Conservation (phyloP, 2,329 filamentous ascomycete species). For the Paraconiothyrium sp. region DNA sequence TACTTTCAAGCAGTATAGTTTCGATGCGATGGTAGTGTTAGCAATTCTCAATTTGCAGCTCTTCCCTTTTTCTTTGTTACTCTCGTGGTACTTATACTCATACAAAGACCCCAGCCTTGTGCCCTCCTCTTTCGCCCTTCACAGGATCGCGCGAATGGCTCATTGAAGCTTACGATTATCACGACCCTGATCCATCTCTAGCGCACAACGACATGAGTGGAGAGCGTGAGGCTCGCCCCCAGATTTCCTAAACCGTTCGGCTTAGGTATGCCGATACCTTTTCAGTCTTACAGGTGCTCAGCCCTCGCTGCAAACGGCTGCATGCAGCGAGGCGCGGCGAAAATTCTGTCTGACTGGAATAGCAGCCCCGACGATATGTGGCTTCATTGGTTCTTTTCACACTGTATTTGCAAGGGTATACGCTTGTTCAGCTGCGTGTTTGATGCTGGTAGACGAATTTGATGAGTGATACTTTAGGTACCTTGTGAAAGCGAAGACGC, state of each 20-base stretch:
- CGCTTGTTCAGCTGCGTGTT: background rate
- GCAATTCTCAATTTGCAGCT: too few relatives aligned
- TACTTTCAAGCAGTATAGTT: too few relatives aligned
- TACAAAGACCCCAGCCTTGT: background rate
- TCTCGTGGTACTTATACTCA: too few relatives aligned
- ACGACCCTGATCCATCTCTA: background rate
- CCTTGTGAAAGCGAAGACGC: background rate
- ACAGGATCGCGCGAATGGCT: background rate
- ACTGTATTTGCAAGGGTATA: background rate
- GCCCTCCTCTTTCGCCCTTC: too few relatives aligned
- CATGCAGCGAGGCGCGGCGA: background rate
- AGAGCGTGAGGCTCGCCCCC: background rate
- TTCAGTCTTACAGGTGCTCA: background rate
- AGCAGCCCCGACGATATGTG: background rate
- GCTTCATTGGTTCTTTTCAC: background rate
- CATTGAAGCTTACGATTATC: background rate
- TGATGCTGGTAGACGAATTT: background rate
- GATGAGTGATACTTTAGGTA: background rate
- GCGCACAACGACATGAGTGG: background rate
- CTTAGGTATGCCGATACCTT: too few relatives aligned
- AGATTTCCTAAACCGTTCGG: background rate
- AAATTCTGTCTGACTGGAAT: background rate
- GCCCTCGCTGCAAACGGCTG: background rate
- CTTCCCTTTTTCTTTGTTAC: too few relatives aligned
- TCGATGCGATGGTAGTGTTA: too few relatives aligned